Conservation (phyloP, 179 eudicot genomes). For the Beta macrorhiza region DNA sequence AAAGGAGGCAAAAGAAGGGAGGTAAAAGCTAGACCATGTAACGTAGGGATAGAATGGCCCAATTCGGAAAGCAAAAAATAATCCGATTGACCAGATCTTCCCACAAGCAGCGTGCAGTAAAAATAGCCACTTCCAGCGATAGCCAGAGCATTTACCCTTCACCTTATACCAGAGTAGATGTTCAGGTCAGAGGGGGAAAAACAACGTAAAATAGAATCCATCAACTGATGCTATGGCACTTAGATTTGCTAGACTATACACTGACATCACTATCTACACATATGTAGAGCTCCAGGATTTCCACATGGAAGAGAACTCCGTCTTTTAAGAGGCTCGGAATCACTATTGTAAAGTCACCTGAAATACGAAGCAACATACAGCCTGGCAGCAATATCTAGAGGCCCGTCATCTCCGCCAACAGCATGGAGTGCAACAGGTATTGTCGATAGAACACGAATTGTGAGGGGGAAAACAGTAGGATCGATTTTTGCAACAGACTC, state of each 20-base stretch:
- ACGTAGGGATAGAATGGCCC: slow-evolving; percentile 17
- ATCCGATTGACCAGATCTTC: slow-evolving; percentile 12
- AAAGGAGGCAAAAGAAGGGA: slow-evolving; percentile 16
- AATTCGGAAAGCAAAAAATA: background rate
- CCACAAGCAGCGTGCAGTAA: slow-evolving; percentile 34
- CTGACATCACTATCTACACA: slow-evolving; percentile 31
- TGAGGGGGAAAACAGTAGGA: slow-evolving; percentile 72
- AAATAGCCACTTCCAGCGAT: slow-evolving; percentile 30
- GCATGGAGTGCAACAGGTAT: slow-evolving; percentile 82
- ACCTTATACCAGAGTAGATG: background rate
- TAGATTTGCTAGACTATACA: slow-evolving; percentile 30
- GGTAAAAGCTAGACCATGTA: slow-evolving; percentile 19
- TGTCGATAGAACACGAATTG: slow-evolving; percentile 56
- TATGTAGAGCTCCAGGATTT: background rate
- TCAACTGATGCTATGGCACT: slow-evolving; percentile 7
- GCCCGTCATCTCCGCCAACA: slow-evolving; percentile 83
- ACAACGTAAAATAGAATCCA: background rate
- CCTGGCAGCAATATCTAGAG: slow-evolving; percentile 78
- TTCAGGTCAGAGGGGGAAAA: background rate
- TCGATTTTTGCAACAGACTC: slow-evolving; percentile 31
- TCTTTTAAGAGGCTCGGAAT: background rate
- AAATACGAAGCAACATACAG: slow-evolving; percentile 68
- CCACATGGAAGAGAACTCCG: background rate
- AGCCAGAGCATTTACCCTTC: slow-evolving; percentile 24
- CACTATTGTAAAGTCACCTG: slow-evolving; percentile 27